Evolutionary conservation across 768 basidiomycete genomes (phyloP).

Genomic region (Tricholoma matsutake): DNA sequence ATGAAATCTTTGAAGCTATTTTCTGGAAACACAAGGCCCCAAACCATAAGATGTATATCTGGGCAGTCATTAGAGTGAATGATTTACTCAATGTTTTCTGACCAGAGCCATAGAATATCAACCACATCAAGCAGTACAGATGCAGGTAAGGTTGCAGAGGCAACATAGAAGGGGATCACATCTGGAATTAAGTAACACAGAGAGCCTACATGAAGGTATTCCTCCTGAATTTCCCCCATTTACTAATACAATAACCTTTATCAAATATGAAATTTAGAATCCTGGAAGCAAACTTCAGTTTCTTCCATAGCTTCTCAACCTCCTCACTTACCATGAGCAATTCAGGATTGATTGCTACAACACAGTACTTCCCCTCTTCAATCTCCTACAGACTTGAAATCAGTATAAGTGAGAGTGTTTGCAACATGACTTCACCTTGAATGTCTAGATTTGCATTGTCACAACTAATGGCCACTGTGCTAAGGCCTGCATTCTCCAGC

Average conservation of each 20-base stretch:
- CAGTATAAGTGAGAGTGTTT: not conserved
- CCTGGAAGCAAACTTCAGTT: conserved; percentile 6
- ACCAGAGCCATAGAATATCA: conserved; percentile 17
- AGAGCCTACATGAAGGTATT: conserved; percentile 29
- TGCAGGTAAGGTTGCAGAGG: conserved; percentile 33
- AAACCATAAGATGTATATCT: conserved; percentile 28
- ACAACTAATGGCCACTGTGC: too few relatives aligned
- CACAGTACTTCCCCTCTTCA: conserved; percentile 3
- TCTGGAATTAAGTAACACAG: conserved; percentile 21
- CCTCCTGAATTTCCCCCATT: conserved; percentile 35
- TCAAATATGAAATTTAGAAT: conserved; percentile 32
- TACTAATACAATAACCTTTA: conserved; percentile 39
- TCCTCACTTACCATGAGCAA: conserved; percentile 4
- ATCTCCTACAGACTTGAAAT: conserved; percentile 6
- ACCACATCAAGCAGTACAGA: conserved; percentile 20
- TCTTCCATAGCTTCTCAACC: not conserved
- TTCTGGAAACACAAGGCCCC: conserved; percentile 18
- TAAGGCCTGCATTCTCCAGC: too few relatives aligned
- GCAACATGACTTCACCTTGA: not conserved
- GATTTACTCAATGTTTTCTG: conserved; percentile 13
- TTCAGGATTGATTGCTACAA: conserved; percentile 19
- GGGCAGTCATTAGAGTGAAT: conserved; percentile 28
- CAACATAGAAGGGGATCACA: conserved; percentile 25
- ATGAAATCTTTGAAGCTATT: conserved; percentile 22
- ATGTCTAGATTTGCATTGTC: not conserved